Evolutionary conservation across 164 flowering plant species (phyloP).

Genomic region (Santalum album): DNA sequence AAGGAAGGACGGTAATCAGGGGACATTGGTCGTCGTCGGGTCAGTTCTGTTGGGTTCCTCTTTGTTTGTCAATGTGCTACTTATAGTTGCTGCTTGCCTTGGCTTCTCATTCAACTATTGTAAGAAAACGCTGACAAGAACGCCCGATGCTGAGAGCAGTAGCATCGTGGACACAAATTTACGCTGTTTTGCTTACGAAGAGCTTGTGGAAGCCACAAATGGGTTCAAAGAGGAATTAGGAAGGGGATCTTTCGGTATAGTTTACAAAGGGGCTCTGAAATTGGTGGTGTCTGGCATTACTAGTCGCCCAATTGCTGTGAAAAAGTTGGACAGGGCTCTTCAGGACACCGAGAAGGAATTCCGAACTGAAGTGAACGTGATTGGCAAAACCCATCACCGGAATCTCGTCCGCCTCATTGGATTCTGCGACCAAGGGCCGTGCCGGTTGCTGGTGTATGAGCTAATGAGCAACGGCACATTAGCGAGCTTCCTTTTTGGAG

Average conservation of each 20-base stretch:
- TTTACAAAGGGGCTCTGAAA: conserved; percentile 9
- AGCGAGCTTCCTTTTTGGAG: conserved; percentile 19
- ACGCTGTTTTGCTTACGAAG: conserved; percentile 6
- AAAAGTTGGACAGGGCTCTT: background rate
- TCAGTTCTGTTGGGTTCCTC: conserved; percentile 3
- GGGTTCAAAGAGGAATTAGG: conserved; percentile 11
- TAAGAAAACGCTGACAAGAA: background rate
- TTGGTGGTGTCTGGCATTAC: background rate
- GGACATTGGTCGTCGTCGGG: background rate
- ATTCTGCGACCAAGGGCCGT: conserved; percentile 21
- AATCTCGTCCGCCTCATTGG: conserved; percentile 29
- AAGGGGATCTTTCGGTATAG: conserved; percentile 12
- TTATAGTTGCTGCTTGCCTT: background rate
- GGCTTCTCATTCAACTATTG: background rate
- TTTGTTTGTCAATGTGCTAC: background rate
- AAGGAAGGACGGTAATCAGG: background rate
- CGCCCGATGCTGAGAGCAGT: background rate
- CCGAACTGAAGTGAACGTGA: conserved; percentile 21
- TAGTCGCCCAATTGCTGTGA: background rate
- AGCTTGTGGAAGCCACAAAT: conserved; percentile 10
- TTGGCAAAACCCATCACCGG: conserved; percentile 27
- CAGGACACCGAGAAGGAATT: conserved; percentile 23
- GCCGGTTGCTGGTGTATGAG: conserved; percentile 30
- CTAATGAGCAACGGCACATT: conserved; percentile 25
- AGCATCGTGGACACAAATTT: background rate